These are phyloP conservation scores for Penicillium sclerotiorum DNA, from an alignment of 2,329 filamentous ascomycete species.

Conservation along the genomic window DNA sequence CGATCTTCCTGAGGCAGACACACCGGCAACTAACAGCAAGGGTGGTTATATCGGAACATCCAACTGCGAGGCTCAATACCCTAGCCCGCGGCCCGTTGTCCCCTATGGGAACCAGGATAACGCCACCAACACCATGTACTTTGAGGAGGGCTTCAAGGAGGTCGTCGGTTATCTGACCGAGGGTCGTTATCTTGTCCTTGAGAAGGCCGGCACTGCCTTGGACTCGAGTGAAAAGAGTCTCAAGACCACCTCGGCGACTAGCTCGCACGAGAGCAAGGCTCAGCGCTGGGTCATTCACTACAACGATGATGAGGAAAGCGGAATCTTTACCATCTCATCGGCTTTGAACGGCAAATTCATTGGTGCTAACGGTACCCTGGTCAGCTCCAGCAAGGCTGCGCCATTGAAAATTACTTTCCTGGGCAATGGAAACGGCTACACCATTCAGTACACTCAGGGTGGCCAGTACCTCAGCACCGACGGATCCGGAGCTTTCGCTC, in stretches of 20 bases:
- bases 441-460: conserved; percentile 29
- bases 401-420: conserved; percentile 37
- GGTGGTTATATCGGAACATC: conserved; percentile 52
- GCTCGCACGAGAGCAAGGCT: conserved; percentile 41
- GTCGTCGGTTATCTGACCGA: conserved; percentile 57
- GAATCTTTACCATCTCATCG: conserved; percentile 45
- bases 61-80: conserved; percentile 47
- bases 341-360: conserved; percentile 38
- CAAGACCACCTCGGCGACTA: conserved; percentile 29
- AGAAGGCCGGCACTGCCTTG: conserved; percentile 38
- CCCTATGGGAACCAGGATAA: conserved; percentile 52
- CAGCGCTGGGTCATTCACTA: conserved; percentile 58
- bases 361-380: conserved; percentile 22
- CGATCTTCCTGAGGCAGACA: conserved; percentile 46
- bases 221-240: conserved; percentile 2
- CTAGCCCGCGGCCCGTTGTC: conserved; percentile 45
- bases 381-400: conserved; percentile 21
- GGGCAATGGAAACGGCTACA: conserved; percentile 40
- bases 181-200: conserved; percentile 58
- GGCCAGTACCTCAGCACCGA: conserved; percentile 25
- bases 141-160: conserved; percentile 59
- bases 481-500: conserved; percentile 11
- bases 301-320: conserved; percentile 32
- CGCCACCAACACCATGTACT: conserved; percentile 37
- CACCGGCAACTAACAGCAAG: conserved; percentile 45